Percentiles rank a stretch among this genome's conserved stretches.
phyloP scores from a whole-genome alignment of 2,329 filamentous ascomycete species.

The Pseudogymnoascus sp. region DNA sequence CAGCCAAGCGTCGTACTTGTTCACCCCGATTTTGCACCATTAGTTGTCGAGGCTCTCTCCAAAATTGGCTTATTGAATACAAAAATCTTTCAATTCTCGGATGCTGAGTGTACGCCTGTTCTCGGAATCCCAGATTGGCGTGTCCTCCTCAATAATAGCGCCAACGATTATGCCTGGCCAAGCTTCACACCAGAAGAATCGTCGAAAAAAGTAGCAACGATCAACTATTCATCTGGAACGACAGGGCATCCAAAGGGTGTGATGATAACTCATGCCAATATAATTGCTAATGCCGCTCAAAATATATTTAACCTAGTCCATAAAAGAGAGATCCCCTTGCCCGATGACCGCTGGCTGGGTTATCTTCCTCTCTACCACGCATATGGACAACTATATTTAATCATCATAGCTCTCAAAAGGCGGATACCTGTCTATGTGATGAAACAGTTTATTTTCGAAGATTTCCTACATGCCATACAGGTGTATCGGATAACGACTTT shows the following conservation, averaged over 20 bases:
- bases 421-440: slow-evolving; percentile 46
- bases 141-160: slow-evolving; percentile 48
- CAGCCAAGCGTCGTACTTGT: slow-evolving; percentile 40
- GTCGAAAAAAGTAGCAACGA: slow-evolving; percentile 29
- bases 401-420: slow-evolving; percentile 37
- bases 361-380: slow-evolving; percentile 61
- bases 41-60: slow-evolving; percentile 35
- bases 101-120: slow-evolving; percentile 25
- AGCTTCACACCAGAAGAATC: slow-evolving; percentile 37
- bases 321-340: slow-evolving; percentile 24
- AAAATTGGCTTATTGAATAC: slow-evolving; percentile 33
- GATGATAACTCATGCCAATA: slow-evolving; percentile 39
- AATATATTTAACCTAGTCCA: slow-evolving; percentile 36
- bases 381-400: slow-evolving; percentile 46
- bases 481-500: slow-evolving; percentile 45
- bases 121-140: slow-evolving; percentile 53
- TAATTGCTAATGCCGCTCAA: slow-evolving; percentile 43
- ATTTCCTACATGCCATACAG: slow-evolving; percentile 42
- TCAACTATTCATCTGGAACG: slow-evolving; percentile 44
- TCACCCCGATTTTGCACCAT: slow-evolving; percentile 38
- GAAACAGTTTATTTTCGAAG: slow-evolving; percentile 44
- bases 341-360: slow-evolving; percentile 41
- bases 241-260: slow-evolving; percentile 43
- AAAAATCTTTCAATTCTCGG: slow-evolving; percentile 41
- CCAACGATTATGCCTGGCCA: slow-evolving; percentile 52